These are phyloP conservation scores for Zymoseptoria passerinii DNA, from an alignment of 2,329 filamentous ascomycete genomes.

Conservation along the genomic window DNA sequence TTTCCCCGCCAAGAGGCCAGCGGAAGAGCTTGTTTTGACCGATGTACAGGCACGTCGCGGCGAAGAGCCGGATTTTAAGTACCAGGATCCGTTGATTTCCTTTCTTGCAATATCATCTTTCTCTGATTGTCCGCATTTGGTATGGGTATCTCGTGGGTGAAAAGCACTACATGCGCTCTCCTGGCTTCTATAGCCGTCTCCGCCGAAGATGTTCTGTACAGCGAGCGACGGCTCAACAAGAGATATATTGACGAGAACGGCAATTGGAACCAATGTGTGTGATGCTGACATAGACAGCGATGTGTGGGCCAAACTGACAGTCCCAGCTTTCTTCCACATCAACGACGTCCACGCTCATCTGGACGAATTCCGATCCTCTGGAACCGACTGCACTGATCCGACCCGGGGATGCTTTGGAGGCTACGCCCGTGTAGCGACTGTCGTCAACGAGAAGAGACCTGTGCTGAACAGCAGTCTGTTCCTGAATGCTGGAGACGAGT, in stretches of 20 bases:
- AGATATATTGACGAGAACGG: slow-evolving; percentile 16
- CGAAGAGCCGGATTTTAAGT: not conserved
- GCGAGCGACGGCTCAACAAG: slow-evolving; percentile 14
- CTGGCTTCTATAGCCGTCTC: not conserved
- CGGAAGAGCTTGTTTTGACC: not conserved
- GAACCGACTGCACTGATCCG: slow-evolving; percentile 52
- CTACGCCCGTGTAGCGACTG: slow-evolving; percentile 55
- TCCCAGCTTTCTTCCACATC: slow-evolving; percentile 53
- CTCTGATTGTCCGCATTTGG: not conserved
- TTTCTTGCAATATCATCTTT: not conserved
- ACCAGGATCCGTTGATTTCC: not conserved
- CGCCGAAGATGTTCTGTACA: slow-evolving; percentile 19
- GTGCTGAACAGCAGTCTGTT: slow-evolving; percentile 53
- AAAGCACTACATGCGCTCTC: not conserved
- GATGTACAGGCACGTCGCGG: not conserved
- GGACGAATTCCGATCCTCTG: slow-evolving; percentile 53
- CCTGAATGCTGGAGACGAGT: slow-evolving; percentile 61
- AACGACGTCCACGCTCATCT: slow-evolving; percentile 62
- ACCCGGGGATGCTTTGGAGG: slow-evolving; percentile 54
- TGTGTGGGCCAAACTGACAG: not conserved
- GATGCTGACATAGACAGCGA: not conserved
- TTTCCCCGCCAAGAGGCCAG: not conserved
- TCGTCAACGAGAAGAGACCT: slow-evolving; percentile 49
- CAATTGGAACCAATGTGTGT: slow-evolving; percentile 26
- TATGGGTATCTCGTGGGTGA: not conserved